Percentiles rank a stretch among this genome's conserved stretches.
phyloP scores from a whole-genome alignment of 352 stramenopile species.

The Phytophthora brassicae region DNA sequence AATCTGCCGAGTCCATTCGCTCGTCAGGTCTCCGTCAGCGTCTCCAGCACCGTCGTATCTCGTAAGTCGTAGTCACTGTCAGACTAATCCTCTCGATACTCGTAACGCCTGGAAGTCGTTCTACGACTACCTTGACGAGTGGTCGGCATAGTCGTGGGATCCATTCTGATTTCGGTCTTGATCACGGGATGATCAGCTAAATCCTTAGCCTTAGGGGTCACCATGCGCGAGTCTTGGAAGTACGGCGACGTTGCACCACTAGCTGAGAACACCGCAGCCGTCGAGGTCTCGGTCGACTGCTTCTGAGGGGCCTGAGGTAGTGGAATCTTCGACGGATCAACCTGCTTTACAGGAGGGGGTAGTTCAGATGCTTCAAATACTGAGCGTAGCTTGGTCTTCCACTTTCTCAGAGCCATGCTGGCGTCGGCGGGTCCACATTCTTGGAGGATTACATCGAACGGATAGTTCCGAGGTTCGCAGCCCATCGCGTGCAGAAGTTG shows the following conservation, averaged over 20 bases:
- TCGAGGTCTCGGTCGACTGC: background rate
- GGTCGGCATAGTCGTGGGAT: too few relatives aligned
- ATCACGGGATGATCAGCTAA: too few relatives aligned
- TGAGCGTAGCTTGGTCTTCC: background rate
- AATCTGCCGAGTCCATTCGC: background rate
- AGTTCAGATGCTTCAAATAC: background rate
- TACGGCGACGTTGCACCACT: background rate
- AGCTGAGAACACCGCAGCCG: background rate
- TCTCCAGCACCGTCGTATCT: background rate
- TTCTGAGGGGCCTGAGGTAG: background rate
- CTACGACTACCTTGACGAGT: too few relatives aligned
- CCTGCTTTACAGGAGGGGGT: too few relatives aligned
- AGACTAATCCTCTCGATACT: too few relatives aligned
- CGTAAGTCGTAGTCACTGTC: too few relatives aligned
- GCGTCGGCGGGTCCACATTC: background rate
- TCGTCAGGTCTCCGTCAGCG: background rate
- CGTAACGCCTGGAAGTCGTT: too few relatives aligned
- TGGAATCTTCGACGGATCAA: background rate
- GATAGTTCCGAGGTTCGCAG: background rate
- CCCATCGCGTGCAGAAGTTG: constrained; percentile 2
- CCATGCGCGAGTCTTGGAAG: constrained; percentile 10
- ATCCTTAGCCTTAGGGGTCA: background rate
- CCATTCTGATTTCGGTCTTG: too few relatives aligned
- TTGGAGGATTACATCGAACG: background rate
- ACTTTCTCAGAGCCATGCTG: background rate